Conservation (phyloP, 2,329 filamentous ascomycete genomes). For the Ophiocordyceps sinensis region DNA sequence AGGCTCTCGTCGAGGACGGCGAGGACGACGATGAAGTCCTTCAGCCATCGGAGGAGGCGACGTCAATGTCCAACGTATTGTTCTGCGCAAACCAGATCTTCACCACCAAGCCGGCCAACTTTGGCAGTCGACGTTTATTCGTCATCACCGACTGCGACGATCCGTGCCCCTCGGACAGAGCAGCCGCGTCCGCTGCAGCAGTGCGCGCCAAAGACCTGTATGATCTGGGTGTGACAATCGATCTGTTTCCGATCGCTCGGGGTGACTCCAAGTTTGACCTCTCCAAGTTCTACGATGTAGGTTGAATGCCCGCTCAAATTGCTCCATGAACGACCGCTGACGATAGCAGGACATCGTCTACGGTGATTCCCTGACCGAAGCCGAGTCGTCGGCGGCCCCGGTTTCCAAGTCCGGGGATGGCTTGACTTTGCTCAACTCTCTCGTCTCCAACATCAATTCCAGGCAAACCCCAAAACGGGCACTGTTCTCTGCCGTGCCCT, state of each 20-base stretch:
- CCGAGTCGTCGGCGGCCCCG: conserved; percentile 36
- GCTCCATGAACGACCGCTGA: conserved; percentile 1
- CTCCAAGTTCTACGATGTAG: conserved; percentile 79
- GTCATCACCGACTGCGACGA: conserved; percentile 90
- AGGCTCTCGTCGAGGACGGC: conserved; percentile 62
- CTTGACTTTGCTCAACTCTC: conserved; percentile 60
- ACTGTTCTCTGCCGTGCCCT: conserved; percentile 71
- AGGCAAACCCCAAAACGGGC: conserved; percentile 76
- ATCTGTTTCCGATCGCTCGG: conserved; percentile 78
- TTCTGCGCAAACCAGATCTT: conserved; percentile 97
- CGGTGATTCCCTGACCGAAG: conserved; percentile 57
- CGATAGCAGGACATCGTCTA: conserved; percentile 70
- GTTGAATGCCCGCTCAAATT: conserved; percentile 6
- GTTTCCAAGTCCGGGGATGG: conserved; percentile 59
- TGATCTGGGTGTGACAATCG: conserved; percentile 80
- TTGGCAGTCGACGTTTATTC: conserved; percentile 84
- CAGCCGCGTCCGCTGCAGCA: conserved; percentile 58
- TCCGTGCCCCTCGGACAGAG: conserved; percentile 61
- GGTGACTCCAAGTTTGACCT: conserved; percentile 60
- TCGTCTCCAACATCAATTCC: conserved; percentile 80
- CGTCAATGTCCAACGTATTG: conserved; percentile 76
- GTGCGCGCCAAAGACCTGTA: conserved; percentile 90
- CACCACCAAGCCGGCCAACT: conserved; percentile 87
- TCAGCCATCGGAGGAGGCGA: conserved; percentile 50
- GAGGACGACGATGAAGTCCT: conserved; percentile 57